Conservation (phyloP, 768 basidiomycete genomes). For the Dioszegia crocea region DNA sequence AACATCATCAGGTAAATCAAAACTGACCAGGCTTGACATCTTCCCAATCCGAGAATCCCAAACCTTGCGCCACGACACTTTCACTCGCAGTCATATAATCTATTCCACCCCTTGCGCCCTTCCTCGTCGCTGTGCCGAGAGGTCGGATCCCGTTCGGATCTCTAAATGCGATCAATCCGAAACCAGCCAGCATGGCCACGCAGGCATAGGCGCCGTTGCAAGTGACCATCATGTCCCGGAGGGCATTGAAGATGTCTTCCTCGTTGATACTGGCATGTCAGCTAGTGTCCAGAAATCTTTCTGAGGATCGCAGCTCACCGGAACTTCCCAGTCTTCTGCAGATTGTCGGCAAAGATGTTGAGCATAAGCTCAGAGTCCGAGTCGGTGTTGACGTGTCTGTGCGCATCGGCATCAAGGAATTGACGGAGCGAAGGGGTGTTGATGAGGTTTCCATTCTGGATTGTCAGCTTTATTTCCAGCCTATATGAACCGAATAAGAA, state of each 20-base stretch:
- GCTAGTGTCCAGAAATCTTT: background rate
- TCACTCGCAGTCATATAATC: conserved; percentile 93
- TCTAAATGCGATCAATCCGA: conserved; percentile 94
- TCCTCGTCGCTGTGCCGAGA: conserved; percentile 73
- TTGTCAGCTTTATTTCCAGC: conserved; percentile 1
- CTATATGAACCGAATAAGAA: conserved; percentile 14
- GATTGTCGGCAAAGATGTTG: conserved; percentile 95
- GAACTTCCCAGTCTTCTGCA: conserved; percentile 97
- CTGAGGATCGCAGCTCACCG: conserved; percentile 51
- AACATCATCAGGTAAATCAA: conserved; percentile 50
- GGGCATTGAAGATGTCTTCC: conserved; percentile 95
- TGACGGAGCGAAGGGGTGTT: conserved; percentile 81
- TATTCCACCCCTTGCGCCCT: conserved; percentile 55
- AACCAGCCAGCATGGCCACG: conserved; percentile 97
- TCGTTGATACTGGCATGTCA: conserved; percentile 67
- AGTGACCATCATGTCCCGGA: conserved; percentile 80
- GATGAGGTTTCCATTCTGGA: conserved; percentile 94
- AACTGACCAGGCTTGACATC: conserved; percentile 60
- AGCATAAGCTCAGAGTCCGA: conserved; percentile 96
- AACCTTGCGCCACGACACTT: conserved; percentile 91
- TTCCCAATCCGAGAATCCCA: conserved; percentile 86
- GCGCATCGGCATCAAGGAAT: conserved; percentile 92
- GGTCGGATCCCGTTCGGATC: conserved; percentile 98
- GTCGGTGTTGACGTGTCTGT: conserved; percentile 97
- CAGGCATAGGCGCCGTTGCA: conserved; percentile 93